Conservation (phyloP, 148 eudicot species). For the Dianthus caryophyllus region DNA sequence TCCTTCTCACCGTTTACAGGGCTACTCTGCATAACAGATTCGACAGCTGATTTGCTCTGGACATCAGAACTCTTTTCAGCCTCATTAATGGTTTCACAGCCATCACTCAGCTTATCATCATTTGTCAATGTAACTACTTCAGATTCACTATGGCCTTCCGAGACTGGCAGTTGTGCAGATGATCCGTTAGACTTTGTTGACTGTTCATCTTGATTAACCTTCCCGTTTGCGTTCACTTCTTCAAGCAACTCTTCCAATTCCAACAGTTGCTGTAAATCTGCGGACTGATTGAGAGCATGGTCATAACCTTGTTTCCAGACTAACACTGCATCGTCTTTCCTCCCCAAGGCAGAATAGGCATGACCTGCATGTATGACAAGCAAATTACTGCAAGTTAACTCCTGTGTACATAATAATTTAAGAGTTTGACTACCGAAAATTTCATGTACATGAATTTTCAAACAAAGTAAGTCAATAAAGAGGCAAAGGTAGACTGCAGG, state of each 20-base stretch:
- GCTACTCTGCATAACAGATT: conserved; percentile 13
- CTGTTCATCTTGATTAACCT: conserved; percentile 33
- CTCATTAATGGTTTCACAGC: conserved; percentile 35
- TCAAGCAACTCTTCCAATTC: conserved; percentile 82
- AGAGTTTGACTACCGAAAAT: not conserved
- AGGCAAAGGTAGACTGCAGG: not conserved
- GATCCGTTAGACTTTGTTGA: conserved; percentile 32
- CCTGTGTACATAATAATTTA: not conserved
- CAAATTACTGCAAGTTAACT: not conserved
- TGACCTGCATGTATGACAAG: conserved; percentile 44
- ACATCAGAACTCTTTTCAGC: conserved; percentile 35
- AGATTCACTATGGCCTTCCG: conserved; percentile 34
- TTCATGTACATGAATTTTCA: not conserved
- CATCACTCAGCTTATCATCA: conserved; percentile 32
- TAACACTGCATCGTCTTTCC: conserved; percentile 67
- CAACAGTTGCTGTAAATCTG: conserved; percentile 79
- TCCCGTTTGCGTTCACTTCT: conserved; percentile 36
- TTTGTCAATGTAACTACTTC: conserved; percentile 39
- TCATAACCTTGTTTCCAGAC: conserved; percentile 94
- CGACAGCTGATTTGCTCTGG: conserved; percentile 26
- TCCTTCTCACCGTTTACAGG: conserved; percentile 3
- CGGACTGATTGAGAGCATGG: conserved; percentile 60
- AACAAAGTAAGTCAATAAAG: not conserved
- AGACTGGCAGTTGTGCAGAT: conserved; percentile 30
- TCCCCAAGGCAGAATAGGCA: conserved; percentile 79